Percentiles rank a stretch among this genome's conserved stretches.
Evolutionary conservation across 148 eudicot species (phyloP).

Genomic region (Rhododendron simsii): DNA sequence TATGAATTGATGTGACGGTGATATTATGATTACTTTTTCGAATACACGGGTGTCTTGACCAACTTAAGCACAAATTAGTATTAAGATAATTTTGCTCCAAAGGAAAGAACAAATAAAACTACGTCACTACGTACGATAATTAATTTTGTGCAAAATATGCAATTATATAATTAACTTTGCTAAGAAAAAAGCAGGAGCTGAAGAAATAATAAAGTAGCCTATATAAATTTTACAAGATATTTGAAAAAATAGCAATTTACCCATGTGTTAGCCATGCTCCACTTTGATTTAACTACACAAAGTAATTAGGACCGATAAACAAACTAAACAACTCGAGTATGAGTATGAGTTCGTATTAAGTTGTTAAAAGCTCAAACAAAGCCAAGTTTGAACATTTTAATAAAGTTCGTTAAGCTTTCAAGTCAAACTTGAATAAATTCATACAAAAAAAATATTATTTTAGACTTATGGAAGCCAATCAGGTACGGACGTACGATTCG

Average conservation of each 20-base stretch:
- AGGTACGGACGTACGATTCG: not conserved
- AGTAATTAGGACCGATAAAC: not conserved
- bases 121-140: no score
- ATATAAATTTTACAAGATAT: not conserved
- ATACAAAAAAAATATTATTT: no score
- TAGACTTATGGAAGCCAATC: not conserved
- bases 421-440: no score
- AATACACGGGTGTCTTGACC: no score
- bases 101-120: not conserved
- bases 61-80: no score
- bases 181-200: not conserved
- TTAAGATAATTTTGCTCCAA: not conserved
- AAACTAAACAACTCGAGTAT: not conserved
- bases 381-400: not conserved
- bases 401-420: no score
- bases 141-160: no score
- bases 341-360: no score
- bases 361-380: not conserved
- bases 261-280: not conserved
- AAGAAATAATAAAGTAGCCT: not conserved
- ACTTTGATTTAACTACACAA: not conserved
- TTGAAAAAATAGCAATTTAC: not conserved
- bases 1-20: not conserved
- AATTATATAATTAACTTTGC: not conserved
- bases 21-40: no score